Evolutionary conservation across 768 basidiomycete genomes (phyloP), one percentile per base, ranked within the genome.

Genomic region (Macrolepiota fuliginosa): DNA sequence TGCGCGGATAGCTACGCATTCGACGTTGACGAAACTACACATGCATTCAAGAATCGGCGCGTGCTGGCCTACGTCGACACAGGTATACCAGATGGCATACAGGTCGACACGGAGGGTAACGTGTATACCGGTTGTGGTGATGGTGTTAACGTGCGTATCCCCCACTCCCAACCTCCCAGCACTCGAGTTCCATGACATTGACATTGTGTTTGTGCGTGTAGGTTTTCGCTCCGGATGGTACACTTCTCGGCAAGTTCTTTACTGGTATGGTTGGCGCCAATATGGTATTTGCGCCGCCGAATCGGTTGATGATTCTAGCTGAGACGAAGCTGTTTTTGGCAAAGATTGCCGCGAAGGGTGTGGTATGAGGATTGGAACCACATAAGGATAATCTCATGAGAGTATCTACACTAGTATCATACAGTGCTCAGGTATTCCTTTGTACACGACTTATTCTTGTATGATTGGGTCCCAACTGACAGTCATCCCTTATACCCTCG

Each of bases 121-220:
- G 81, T 91, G 0, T 91, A 84, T 67, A 76, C 85, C 0, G 86
- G 85, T 1, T 83, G 83, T 58, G 88, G 83, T n/a, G 90, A 91
- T 60, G 89, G 89, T 40, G 80, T 84, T 0, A 83, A 89, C 27
- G 86, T 85, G 37, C 56, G 76, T 64, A 32, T 55, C n/a, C 9
- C 17, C n/a, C 5, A 15, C 4, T 2, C 27, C 25, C 2, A 47
- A n/a, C 11, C 17, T 10, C 22, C 17, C 32, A 54, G 22, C 4
- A 13, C 15, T 32, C 29, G 29, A 32, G 29, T 32, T 32, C 29
- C 29, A 32, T 32, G 29, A 3, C 29, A 32, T 32, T 32, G 29
- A 32, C 29, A 3, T 32, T 32, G 29, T 32, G 29, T 32, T 2
- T 45, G 5, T n/a, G 9, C 24, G 2, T 46, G 24, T 45, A 56